Percentiles rank a stretch among this genome's conserved stretches.
Evolutionary conservation across 768 basidiomycete genomes (phyloP).

Genomic region (Antrodiella citrinella): DNA sequence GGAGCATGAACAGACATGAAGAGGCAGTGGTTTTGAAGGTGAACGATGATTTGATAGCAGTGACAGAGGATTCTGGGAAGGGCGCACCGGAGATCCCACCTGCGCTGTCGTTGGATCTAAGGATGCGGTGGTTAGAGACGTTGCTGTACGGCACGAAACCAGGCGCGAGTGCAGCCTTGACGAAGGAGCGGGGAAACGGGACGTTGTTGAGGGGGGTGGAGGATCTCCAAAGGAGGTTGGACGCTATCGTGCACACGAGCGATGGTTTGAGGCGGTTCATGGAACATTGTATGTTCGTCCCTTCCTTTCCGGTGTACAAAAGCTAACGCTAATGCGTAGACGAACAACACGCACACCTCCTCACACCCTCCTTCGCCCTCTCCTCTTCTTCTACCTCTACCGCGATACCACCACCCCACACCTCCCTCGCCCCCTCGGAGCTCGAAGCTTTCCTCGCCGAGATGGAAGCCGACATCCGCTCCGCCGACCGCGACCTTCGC

Average conservation of each 20-base stretch:
- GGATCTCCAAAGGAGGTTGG: conserved; percentile 50
- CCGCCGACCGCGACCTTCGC: conserved; percentile 73
- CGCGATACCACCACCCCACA: conserved; percentile 43
- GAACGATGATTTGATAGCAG: too few relatives aligned
- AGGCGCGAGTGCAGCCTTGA: conserved; percentile 31
- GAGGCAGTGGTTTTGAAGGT: too few relatives aligned
- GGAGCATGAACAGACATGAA: too few relatives aligned
- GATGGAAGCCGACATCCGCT: conserved; percentile 79
- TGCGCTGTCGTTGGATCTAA: conserved; percentile 59
- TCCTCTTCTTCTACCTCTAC: conserved; percentile 61
- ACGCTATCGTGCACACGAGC: conserved; percentile 53
- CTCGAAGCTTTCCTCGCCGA: conserved; percentile 65
- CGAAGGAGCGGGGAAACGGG: conserved; percentile 12
- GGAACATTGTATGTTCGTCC: conserved; percentile 50
- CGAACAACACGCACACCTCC: conserved; percentile 65
- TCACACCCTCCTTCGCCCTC: conserved; percentile 70
- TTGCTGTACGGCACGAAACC: conserved; percentile 59
- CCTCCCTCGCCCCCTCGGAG: conserved; percentile 58
- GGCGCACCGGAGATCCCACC: conserved; percentile 47
- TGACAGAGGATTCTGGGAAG: too few relatives aligned
- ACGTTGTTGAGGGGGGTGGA: conserved; percentile 50
- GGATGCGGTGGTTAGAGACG: conserved; percentile 75
- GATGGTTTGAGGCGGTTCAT: conserved; percentile 72
- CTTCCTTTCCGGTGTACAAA: conserved; percentile 3
- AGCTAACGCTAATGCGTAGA: conserved; percentile 33